phyloP scores from a whole-genome alignment of 2,329 filamentous ascomycete species.

The Sclerotinia spermophila region DNA sequence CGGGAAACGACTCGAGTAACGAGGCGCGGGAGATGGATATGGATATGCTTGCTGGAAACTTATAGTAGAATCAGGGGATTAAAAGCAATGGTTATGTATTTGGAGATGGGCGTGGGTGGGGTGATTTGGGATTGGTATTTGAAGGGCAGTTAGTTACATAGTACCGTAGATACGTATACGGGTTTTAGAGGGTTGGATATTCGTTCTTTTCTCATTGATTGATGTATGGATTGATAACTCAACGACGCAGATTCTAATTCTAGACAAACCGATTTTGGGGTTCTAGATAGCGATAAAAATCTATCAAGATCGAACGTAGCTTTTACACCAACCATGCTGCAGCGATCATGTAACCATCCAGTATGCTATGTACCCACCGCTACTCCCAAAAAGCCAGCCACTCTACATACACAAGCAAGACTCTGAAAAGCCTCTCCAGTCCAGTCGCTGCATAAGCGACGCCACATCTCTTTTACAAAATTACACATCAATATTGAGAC shows the following conservation, averaged over 20 bases:
- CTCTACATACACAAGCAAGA: not conserved
- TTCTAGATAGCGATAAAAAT: not conserved
- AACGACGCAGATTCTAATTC: not conserved
- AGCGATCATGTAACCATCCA: not conserved
- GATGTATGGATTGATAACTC: not conserved
- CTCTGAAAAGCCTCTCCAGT: not conserved
- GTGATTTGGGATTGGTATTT: not conserved
- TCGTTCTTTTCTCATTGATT: not conserved
- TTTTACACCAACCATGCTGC: not conserved
- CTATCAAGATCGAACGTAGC: not conserved
- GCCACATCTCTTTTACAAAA: not conserved
- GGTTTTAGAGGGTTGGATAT: not conserved
- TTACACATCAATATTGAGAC: slow-evolving; percentile 6
- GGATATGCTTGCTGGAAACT: too few species aligned
- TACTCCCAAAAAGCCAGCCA: not conserved
- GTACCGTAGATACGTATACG: not conserved
- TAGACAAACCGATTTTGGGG: not conserved
- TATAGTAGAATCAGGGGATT: too few species aligned
- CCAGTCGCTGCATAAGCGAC: not conserved
- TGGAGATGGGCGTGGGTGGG: not conserved
- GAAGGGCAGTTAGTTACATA: not conserved
- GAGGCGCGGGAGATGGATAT: not conserved
- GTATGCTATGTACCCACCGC: slow-evolving; percentile 5
- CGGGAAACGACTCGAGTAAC: not conserved
- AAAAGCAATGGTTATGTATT: not conserved